These are phyloP conservation scores for Isabelozyma pseudorhagii DNA, from an alignment of 805 yeast species.

Conservation along the genomic window DNA sequence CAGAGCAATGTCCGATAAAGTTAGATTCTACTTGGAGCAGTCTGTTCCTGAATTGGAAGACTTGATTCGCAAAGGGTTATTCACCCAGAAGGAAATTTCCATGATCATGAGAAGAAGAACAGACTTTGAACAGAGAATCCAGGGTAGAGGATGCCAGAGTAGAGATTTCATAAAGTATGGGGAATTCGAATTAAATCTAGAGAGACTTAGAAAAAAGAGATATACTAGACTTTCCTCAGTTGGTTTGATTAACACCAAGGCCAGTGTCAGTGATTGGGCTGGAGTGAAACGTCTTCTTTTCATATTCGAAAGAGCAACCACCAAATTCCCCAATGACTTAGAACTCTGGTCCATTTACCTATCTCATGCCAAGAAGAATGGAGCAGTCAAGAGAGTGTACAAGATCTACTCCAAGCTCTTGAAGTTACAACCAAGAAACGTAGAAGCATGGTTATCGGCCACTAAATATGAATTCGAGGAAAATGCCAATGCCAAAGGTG, in stretches of 20 bases:
- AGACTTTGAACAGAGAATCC: slow-evolving; percentile 88
- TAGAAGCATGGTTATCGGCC: slow-evolving; percentile 90
- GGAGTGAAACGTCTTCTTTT: slow-evolving; percentile 77
- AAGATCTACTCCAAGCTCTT: slow-evolving; percentile 74
- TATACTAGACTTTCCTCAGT: slow-evolving; percentile 56
- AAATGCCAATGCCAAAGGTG: slow-evolving; percentile 84
- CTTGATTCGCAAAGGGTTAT: slow-evolving; percentile 73
- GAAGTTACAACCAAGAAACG: slow-evolving; percentile 86
- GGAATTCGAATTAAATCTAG: slow-evolving; percentile 77
- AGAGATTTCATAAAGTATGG: slow-evolving; percentile 76
- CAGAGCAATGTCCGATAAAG: slow-evolving; percentile 36
- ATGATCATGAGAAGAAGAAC: slow-evolving; percentile 90
- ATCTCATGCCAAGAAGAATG: slow-evolving; percentile 60
- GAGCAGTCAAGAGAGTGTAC: slow-evolving; percentile 69
- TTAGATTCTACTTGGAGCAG: slow-evolving; percentile 56
- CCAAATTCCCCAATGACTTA: slow-evolving; percentile 73
- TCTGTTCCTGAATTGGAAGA: slow-evolving; percentile 93
- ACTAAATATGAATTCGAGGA: slow-evolving; percentile 91
- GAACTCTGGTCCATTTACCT: slow-evolving; percentile 78
- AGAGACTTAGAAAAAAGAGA: slow-evolving; percentile 71
- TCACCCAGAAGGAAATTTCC: slow-evolving; percentile 77
- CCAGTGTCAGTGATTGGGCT: slow-evolving; percentile 82
- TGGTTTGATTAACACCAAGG: slow-evolving; percentile 55
- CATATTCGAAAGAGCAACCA: slow-evolving; percentile 78
- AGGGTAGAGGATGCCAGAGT: slow-evolving; percentile 76